These are phyloP conservation scores for Graphium sp. DNA, from an alignment of 2,329 filamentous ascomycete genomes.

Conservation along the genomic window DNA sequence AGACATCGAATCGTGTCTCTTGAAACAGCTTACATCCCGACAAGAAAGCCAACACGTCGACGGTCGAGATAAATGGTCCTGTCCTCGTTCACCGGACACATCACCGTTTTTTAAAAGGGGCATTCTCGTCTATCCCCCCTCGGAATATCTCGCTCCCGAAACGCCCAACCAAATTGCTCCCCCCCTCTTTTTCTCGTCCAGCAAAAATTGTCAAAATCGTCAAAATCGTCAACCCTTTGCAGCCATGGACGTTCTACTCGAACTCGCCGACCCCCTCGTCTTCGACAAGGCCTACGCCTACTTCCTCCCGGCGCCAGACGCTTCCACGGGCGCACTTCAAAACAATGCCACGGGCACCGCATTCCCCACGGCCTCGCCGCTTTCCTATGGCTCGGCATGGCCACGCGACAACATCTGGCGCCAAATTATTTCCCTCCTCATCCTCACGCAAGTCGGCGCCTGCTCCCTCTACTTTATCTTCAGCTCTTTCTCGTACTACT, in stretches of 20 bases:
- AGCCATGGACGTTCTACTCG: conserved; percentile 23
- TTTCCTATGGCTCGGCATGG: conserved; percentile 13
- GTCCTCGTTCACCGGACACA: too few species aligned
- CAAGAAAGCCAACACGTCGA: too few species aligned
- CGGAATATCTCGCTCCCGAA: too few species aligned
- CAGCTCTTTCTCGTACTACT: conserved; percentile 54
- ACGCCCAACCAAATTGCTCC: too few species aligned
- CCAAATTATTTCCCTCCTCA: conserved; percentile 18
- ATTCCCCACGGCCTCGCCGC: conserved; percentile 1
- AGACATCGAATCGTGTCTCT: too few species aligned
- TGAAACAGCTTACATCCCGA: too few species aligned
- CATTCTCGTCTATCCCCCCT: too few species aligned
- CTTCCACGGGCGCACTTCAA: conserved; percentile 3
- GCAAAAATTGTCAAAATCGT: too few species aligned
- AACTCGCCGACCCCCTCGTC: conserved; percentile 21
- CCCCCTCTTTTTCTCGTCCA: too few species aligned
- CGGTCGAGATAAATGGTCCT: too few species aligned
- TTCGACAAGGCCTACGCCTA: conserved; percentile 22
- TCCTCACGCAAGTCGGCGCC: conserved; percentile 20
- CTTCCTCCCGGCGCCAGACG: conserved; percentile 12
- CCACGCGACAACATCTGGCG: conserved; percentile 22
- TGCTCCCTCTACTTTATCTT: conserved; percentile 43
- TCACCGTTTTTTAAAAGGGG: too few species aligned
- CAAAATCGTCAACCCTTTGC: too few species aligned
- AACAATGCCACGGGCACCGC: conserved; percentile 4